phyloP scores from a whole-genome alignment of 345 rosid species.

The Xanthoceras sorbifolium region DNA sequence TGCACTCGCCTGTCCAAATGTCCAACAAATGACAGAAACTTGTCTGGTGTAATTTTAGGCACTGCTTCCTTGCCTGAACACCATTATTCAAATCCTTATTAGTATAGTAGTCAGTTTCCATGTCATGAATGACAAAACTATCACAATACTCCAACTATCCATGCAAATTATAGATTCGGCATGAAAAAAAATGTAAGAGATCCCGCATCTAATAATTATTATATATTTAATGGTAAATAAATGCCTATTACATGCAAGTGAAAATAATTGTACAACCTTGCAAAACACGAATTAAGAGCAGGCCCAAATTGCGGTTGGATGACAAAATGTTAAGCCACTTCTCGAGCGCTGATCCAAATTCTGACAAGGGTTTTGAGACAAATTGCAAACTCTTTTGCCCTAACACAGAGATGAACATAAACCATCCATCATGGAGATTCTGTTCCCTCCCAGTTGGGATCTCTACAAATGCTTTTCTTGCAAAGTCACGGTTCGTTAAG shows the following conservation, averaged over 20 bases:
- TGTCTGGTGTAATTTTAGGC: constrained; percentile 19
- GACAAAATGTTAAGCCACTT: constrained; percentile 28
- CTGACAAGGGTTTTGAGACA: constrained; percentile 3
- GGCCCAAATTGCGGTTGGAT: constrained; percentile 17
- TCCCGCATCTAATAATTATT: too few relatives aligned
- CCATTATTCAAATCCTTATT: background rate
- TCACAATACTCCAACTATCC: too few relatives aligned
- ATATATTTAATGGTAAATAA: background rate
- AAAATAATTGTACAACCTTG: constrained; percentile 20
- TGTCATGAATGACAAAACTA: too few relatives aligned
- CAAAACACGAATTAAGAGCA: constrained; percentile 21
- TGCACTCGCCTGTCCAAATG: constrained; percentile 25
- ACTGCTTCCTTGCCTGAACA: constrained; percentile 20
- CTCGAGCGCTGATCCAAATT: constrained; percentile 20
- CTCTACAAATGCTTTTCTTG: constrained; percentile 15
- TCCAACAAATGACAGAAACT: constrained; percentile 21
- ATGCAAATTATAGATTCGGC: too few relatives aligned
- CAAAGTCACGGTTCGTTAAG: background rate
- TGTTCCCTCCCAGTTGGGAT: constrained; percentile 20
- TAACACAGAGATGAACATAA: constrained; percentile 21
- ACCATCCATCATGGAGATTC: constrained; percentile 19
- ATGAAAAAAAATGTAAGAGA: too few relatives aligned
- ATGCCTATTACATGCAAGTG: background rate
- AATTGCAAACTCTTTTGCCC: constrained; percentile 29
- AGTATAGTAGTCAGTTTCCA: background rate